Evolutionary conservation across 257 asterid species (phyloP), one percentile per base, ranked within the genome.

Genomic region (Craterostigma plantagineum): DNA sequence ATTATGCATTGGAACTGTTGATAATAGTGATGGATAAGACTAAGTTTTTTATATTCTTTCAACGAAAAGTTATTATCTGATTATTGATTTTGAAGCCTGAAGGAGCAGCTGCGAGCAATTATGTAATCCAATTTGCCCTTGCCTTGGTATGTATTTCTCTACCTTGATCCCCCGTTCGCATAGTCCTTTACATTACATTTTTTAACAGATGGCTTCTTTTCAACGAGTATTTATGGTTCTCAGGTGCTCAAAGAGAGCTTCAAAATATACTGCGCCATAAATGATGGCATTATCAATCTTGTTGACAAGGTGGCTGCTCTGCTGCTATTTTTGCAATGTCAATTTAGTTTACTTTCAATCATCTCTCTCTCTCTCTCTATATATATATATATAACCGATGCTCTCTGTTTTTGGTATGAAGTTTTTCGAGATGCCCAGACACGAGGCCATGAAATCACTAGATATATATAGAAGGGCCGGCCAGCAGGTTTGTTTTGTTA

Each of bases 381-480:
- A 34, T 42, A n/a, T n/a, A n/a, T n/a, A n/a, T n/a, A n/a, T n/a
- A n/a, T n/a, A n/a, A n/a, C n/a, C n/a, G n/a, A 47, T 52, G 30
- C 50, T 54, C 56, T 13, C 56, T 60, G n/a, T 35, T 51, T 56
- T 48, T 51, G 46, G 33, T 10, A 59, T 71, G 62, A 84, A 83
- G 99, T 90, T 90, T 70, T 90, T 90, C 64, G 99, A 90, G 84
- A 90, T 90, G 99, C 91, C 94, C 42, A 77, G 91, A 63, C 99
- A 90, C 57, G 99, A 90, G 72, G 99, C 99, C 33, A 67, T 83
- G 16, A 77, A 79, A 50, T 93, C 99, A 63, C 92, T 77, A 38
- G 99, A 79, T 57, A 78, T 83, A 52, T 90, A 90, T 62, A 90
- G 69, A 67, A 76, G 91, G 71, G 99, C 99, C 60, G 96, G 99